These are phyloP conservation scores for Eremomyces bilateralis DNA, from an alignment of 495 filamentous ascomycete species.

Conservation along the genomic window DNA sequence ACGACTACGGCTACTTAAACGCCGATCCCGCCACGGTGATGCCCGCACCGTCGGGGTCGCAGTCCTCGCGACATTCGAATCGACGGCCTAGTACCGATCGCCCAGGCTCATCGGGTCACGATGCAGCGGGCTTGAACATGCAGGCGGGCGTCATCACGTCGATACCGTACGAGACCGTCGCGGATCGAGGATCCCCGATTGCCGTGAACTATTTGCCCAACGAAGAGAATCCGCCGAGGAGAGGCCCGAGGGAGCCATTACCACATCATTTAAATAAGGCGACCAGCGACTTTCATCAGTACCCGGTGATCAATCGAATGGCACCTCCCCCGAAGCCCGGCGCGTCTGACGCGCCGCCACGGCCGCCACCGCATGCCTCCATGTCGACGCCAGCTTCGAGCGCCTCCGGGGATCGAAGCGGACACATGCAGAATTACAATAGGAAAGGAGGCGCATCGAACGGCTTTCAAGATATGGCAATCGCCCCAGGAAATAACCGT, in stretches of 20 bases:
- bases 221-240: slow-evolving; percentile 39
- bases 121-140: slow-evolving; percentile 39
- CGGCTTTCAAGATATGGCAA: no score
- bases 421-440: slow-evolving; percentile 55
- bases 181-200: slow-evolving; percentile 47
- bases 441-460: slow-evolving; percentile 28
- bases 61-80: slow-evolving; percentile 60
- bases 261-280: slow-evolving; percentile 65
- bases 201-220: slow-evolving; percentile 56
- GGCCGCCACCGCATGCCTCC: slow-evolving; percentile 42
- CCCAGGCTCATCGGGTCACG: slow-evolving; percentile 24
- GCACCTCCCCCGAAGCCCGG: slow-evolving; percentile 20
- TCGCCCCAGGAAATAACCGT: no score
- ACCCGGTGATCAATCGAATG: slow-evolving; percentile 47
- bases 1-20: slow-evolving; percentile 32
- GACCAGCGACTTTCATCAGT: slow-evolving; percentile 71
- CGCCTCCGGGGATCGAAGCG: slow-evolving; percentile 38
- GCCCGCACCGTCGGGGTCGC: slow-evolving; percentile 36
- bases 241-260: slow-evolving; percentile 32
- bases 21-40: slow-evolving; percentile 24
- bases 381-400: slow-evolving; percentile 40
- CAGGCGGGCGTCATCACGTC: slow-evolving; percentile 73
- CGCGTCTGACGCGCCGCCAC: slow-evolving; percentile 34
- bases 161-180: slow-evolving; percentile 62
- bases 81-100: slow-evolving; percentile 38